Conservation (phyloP, 441 rosid species). For the Geranium incanum region DNA sequence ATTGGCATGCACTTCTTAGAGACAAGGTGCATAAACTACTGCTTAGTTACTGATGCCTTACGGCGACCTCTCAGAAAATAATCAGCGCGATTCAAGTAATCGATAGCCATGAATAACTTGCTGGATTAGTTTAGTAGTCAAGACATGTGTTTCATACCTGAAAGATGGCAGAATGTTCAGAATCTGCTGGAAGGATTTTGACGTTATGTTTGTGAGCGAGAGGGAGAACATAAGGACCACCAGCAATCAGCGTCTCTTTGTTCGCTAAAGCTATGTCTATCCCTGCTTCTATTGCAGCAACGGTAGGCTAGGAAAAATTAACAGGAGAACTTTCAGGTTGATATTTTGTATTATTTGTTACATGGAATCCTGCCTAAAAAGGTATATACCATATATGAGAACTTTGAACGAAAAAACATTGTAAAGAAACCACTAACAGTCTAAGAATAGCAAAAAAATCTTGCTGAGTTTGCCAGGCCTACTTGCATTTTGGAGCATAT, state of each 20-base stretch:
- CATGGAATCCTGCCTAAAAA: background rate
- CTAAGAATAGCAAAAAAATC: background rate
- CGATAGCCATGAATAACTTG: conserved; percentile 15
- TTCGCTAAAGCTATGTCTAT: conserved; percentile 91
- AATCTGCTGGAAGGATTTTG: conserved; percentile 94
- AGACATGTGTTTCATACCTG: conserved; percentile 44
- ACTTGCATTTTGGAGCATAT: background rate
- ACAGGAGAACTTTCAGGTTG: conserved; percentile 78
- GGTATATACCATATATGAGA: background rate
- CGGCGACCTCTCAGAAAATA: background rate
- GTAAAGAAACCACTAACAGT: background rate
- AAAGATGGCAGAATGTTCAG: conserved; percentile 95
- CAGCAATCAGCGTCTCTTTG: conserved; percentile 92
- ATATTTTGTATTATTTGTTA: too few relatives aligned
- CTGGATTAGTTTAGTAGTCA: conserved; percentile 39
- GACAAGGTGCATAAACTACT: background rate
- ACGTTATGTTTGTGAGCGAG: conserved; percentile 80
- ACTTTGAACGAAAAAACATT: background rate
- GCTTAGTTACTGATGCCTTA: background rate
- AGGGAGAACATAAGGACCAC: conserved; percentile 93
- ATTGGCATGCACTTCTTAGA: background rate
- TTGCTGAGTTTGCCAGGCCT: background rate
- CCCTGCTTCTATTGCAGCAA: conserved; percentile 95
- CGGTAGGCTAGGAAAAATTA: conserved; percentile 61
- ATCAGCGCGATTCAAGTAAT: background rate